A percentile compares a stretch with the other conserved stretches of the same genome.
These are phyloP conservation scores for Diatrype stigma DNA, from an alignment of 2,329 filamentous ascomycete genomes.

Conservation along the genomic window DNA sequence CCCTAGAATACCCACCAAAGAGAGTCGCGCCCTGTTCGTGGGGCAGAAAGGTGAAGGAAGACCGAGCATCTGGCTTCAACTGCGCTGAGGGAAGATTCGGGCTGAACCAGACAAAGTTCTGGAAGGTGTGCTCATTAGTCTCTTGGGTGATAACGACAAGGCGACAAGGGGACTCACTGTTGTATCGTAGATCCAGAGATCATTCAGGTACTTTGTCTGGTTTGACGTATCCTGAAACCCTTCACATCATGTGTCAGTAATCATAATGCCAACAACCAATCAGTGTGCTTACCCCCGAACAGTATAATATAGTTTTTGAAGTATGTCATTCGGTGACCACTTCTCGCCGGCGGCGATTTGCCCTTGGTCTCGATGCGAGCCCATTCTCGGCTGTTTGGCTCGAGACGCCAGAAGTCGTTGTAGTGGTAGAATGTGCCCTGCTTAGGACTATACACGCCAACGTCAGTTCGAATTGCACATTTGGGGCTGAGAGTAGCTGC, in stretches of 20 bases:
- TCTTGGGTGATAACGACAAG: neutral
- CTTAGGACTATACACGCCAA: constrained; percentile 56
- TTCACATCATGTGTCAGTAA: constrained; percentile 12
- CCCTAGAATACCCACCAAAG: constrained; percentile 89
- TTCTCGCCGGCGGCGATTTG: constrained; percentile 76
- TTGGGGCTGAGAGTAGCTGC: neutral
- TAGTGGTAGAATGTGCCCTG: constrained; percentile 99
- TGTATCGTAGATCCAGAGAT: constrained; percentile 95
- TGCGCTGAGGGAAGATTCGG: constrained; percentile 72
- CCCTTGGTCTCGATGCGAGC: constrained; percentile 77
- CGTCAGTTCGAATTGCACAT: constrained; percentile 4
- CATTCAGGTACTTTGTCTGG: constrained; percentile 87
- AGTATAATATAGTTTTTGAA: constrained; percentile 96
- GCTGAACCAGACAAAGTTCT: constrained; percentile 79
- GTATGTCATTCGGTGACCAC: constrained; percentile 92
- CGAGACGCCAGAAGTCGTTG: constrained; percentile 95
- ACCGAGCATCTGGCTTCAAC: constrained; percentile 84
- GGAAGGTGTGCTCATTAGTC: constrained; percentile 17
- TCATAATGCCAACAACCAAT: too few relatives aligned
- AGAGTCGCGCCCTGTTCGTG: constrained; percentile 87
- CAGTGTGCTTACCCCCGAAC: constrained; percentile 59
- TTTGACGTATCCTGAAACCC: constrained; percentile 94
- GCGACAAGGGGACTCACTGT: constrained; percentile 18
- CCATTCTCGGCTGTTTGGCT: constrained; percentile 84
- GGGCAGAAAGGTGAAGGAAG: constrained; percentile 86